Base-by-base conservation (phyloP, 139 green algal species). In the Picochlorum sp. region DNA sequence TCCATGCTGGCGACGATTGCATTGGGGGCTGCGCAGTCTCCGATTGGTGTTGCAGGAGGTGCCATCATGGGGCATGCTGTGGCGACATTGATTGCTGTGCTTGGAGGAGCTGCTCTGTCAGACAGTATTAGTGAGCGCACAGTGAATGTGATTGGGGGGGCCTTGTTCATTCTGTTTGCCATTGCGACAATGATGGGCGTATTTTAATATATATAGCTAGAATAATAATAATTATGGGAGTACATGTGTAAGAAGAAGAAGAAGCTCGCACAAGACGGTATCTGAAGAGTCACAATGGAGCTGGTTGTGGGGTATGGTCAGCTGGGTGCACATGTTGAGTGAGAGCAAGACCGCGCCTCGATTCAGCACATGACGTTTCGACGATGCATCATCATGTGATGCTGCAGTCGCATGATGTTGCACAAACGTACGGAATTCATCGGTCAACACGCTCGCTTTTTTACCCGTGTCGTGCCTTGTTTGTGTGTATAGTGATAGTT, bases 1-100 rank as follows among this genome's bases (percentile, higher is more conserved):
- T 96, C 88, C 45, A 98, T 98, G 93, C 79, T 98, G 30, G 91
- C 93, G 5, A 97, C 93, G 23, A 94, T 98, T 49, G 93, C 91
- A 0, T 72, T 98, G 34, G 92, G 82, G 8, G 91, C 88, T 6
- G 83, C 88, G 26, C 89, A 97, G 72, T 89, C 79, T 50, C 88
- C 90, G 18, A 41, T 94, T 66, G 93, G 86, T 3, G 93, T 99
- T 14, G 84, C 86, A 1, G 57, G 80, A n/a, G 92, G 93, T 18
- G 92, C 92, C 1, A 88, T 91, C 20, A 51, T 79, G 11, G 93
- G 88, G 0, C 93, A 99, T 72, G 71, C 84, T 1, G 63, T 90
- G 3, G 93, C 93, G 4, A 98, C 93, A 1, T 63, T 85, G 20
- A 87, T 98, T 59, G 93, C 93, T 14, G 90, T 99, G 10, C 30